Percentiles rank a stretch among this genome's conserved stretches.
These are phyloP conservation scores for Metschnikowia cerradonensis DNA, from an alignment of 805 yeast species.

Conservation along the genomic window DNA sequence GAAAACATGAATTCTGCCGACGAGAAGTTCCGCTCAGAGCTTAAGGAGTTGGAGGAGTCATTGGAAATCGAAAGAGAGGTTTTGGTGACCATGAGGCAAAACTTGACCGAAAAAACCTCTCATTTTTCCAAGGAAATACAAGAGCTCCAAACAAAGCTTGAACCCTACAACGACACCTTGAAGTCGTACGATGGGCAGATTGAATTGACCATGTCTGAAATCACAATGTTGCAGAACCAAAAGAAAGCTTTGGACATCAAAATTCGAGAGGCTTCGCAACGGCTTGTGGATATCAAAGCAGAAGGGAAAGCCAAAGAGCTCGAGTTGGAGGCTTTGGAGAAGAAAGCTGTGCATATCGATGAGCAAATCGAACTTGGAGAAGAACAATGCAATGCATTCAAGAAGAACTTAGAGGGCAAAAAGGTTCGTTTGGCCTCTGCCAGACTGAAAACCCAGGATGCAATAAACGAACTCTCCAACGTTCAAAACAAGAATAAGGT, in stretches of 20 bases:
- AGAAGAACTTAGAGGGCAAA: constrained; percentile 47
- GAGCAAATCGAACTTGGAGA: constrained; percentile 59
- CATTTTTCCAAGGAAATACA: constrained; percentile 64
- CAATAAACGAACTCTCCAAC: constrained; percentile 53
- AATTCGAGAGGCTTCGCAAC: constrained; percentile 39
- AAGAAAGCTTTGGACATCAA: constrained; percentile 42
- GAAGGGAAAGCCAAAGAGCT: constrained; percentile 50
- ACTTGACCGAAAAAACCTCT: constrained; percentile 71
- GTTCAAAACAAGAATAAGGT: constrained; percentile 71
- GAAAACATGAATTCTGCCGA: constrained; percentile 44
- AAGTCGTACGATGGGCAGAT: constrained; percentile 60
- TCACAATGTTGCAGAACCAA: constrained; percentile 54
- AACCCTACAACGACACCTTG: constrained; percentile 77
- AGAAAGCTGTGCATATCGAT: constrained; percentile 45
- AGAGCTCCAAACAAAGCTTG: constrained; percentile 56
- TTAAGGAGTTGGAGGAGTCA: constrained; percentile 41
- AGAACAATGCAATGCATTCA: constrained; percentile 50
- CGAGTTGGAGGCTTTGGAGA: constrained; percentile 41
- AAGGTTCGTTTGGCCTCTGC: constrained; percentile 48
- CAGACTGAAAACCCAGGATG: constrained; percentile 65
- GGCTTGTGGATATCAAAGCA: constrained; percentile 42
- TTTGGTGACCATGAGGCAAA: constrained; percentile 61
- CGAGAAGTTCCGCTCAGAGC: constrained; percentile 40
- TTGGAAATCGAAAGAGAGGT: constrained; percentile 50
- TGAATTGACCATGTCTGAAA: constrained; percentile 59